Evolutionary conservation across 2,329 filamentous ascomycete species (phyloP).

Genomic region (Aspergillus puulaauensis): DNA sequence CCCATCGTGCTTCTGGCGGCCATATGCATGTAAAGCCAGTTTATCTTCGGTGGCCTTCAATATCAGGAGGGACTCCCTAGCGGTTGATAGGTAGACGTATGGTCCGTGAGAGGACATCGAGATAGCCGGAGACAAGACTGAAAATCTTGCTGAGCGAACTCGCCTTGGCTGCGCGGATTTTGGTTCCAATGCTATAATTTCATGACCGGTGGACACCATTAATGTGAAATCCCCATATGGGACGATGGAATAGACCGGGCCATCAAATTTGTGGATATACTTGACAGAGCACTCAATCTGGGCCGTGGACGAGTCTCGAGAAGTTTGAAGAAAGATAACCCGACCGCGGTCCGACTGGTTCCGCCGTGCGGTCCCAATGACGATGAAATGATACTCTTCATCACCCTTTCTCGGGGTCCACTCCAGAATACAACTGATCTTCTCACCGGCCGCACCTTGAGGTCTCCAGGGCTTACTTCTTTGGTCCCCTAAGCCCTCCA

Average conservation of each 20-base stretch:
- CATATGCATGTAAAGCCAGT: constrained; percentile 35
- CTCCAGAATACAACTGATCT: constrained; percentile 42
- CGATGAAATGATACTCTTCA: constrained; percentile 41
- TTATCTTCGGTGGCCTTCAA: constrained; percentile 42
- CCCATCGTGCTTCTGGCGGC: constrained; percentile 32
- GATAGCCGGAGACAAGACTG: constrained; percentile 50
- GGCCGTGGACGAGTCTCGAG: constrained; percentile 24
- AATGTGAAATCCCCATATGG: constrained; percentile 46
- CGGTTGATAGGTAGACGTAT: constrained; percentile 56
- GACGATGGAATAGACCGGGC: constrained; percentile 56
- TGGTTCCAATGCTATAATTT: constrained; percentile 44
- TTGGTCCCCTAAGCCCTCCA: constrained; percentile 6
- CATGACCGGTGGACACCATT: constrained; percentile 47
- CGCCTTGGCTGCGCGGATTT: constrained; percentile 44
- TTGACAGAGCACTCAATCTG: constrained; percentile 36
- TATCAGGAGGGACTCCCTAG: constrained; percentile 53
- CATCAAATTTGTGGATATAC: constrained; percentile 35
- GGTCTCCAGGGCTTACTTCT: constrained; percentile 25
- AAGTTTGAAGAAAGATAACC: constrained; percentile 39
- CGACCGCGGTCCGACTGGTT: constrained; percentile 32
- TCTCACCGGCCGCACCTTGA: constrained; percentile 39
- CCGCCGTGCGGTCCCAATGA: constrained; percentile 39
- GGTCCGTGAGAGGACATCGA: constrained; percentile 49
- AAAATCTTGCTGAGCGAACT: constrained; percentile 37
- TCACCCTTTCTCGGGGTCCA: constrained; percentile 38